Conservation (phyloP, 805 yeast genomes). For the Saturnispora galanensis region DNA sequence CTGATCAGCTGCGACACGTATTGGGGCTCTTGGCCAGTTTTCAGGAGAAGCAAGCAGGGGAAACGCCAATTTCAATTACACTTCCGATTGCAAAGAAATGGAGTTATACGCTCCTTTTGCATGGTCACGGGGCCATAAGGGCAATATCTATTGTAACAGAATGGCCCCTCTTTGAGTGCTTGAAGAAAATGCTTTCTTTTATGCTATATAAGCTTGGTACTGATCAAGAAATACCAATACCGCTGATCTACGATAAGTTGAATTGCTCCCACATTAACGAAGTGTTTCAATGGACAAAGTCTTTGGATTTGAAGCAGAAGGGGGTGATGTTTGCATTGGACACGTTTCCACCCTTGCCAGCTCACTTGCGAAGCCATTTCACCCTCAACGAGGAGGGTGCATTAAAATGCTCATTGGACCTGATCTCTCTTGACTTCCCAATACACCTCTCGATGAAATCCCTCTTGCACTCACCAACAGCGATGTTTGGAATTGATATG, state of each 20-base stretch:
- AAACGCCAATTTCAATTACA: neutral
- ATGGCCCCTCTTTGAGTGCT: slow-evolving; percentile 35
- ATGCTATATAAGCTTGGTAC: slow-evolving; percentile 32
- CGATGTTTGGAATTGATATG: slow-evolving; percentile 25
- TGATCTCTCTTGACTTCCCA: slow-evolving; percentile 19
- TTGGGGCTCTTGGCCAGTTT: too few species aligned
- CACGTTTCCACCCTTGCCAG: slow-evolving; percentile 4
- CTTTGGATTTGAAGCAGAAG: too few species aligned
- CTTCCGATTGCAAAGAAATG: neutral
- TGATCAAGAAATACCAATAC: slow-evolving; percentile 1
- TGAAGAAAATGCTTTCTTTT: slow-evolving; percentile 39
- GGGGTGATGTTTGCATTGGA: too few species aligned
- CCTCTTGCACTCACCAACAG: slow-evolving; percentile 18
- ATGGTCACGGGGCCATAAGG: slow-evolving; percentile 34
- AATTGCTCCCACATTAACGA: slow-evolving; percentile 21
- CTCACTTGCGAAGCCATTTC: slow-evolving; percentile 10
- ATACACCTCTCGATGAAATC: slow-evolving; percentile 25
- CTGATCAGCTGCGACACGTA: too few species aligned
- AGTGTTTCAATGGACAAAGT: slow-evolving; percentile 16
- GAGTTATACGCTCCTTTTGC: slow-evolving; percentile 5
- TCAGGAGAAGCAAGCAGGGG: too few species aligned
- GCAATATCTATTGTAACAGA: slow-evolving; percentile 38
- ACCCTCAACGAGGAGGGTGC: slow-evolving; percentile 13
- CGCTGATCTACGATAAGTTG: slow-evolving; percentile 10
- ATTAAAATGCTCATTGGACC: slow-evolving; percentile 16